A percentile compares a stretch with the other conserved stretches of the same genome.
Conservation (phyloP, 164 flowering plant species). For the Piper betle region DNA sequence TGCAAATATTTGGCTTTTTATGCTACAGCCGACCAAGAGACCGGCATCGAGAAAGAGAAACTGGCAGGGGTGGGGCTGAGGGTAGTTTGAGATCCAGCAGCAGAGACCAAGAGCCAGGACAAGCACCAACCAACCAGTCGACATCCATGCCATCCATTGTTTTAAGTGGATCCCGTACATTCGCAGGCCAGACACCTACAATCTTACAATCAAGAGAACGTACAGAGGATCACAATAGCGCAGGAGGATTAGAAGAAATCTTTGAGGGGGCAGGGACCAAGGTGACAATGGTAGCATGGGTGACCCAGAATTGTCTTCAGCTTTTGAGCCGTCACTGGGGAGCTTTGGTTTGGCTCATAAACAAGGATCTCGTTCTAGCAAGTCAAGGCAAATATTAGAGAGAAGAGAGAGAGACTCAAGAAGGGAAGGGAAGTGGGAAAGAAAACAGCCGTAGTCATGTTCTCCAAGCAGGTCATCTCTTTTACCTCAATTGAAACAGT, state of each 20-base stretch:
- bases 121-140: conserved; percentile 15
- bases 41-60: conserved; percentile 77
- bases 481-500: too few species aligned
- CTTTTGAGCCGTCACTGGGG: conserved; percentile 49
- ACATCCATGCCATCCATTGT: conserved; percentile 37
- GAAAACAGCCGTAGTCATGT: conserved; percentile 39
- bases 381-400: conserved; percentile 64
- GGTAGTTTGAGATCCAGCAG: conserved; percentile 40
- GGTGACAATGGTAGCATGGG: conserved; percentile 82
- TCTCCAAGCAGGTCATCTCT: too few species aligned
- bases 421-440: conserved; percentile 93
- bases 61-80: conserved; percentile 45
- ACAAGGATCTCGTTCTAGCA: conserved; percentile 65
- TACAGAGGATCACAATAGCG: conserved; percentile 36
- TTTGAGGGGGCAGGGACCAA: conserved; percentile 71
- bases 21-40: conserved; percentile 50
- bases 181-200: conserved; percentile 59
- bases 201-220: conserved; percentile 75
- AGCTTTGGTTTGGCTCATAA: conserved; percentile 31
- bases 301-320: conserved; percentile 51
- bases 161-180: conserved; percentile 46
- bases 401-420: conserved; percentile 75
- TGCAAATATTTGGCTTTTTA: neutral
- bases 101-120: conserved; percentile 22
- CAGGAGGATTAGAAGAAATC: conserved; percentile 59